Base-by-base conservation (phyloP, 495 filamentous ascomycete genomes). In the Tuber melanosporum region DNA sequence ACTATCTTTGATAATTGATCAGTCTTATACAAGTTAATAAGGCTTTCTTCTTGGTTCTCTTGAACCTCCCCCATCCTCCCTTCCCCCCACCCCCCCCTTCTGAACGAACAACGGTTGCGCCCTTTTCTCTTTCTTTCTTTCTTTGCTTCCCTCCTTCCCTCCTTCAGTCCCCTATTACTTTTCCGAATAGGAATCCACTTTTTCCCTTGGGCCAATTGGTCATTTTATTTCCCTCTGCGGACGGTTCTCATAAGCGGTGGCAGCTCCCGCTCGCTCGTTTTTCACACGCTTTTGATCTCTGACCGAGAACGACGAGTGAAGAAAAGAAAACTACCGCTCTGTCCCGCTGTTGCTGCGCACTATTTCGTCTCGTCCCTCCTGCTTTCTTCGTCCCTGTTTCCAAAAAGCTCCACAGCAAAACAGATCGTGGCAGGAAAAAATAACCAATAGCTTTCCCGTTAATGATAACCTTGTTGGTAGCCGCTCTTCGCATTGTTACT, bases 201-300 rank as follows among this genome's bases (percentile, higher is more conserved):
- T 26, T 70, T 73, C 71, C 71, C 66, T 62, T 71, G 41, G 71
- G 78, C 73, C 57, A 79, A 70, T 46, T 74, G 74, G 74, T 76
- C 57, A 69, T 76, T 74, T 70, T 73, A 76, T 80, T 32, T 66
- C 57, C 26, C 5, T 66, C 57, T 66, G 32, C 26, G 5, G 14
- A 1, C 57, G 57, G 17, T 73, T 76, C 71, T 74, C 77, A 76
- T 79, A 79, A 79, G 75, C 77, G 71, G 75, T 72, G 74, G 77
- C 71, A 77, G 77, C 77, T 71, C 77, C 72, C 71, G 71, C 74
- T 57, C 74, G 71, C 74, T 44, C 74, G n/a, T 66, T 57, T 57
- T 57, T 57, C 49, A 22, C 49, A 57, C 49, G n/a, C 22, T 57
- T 57, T 66, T 3, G 57, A 66, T 36, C 57, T 17, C 15, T 36